Conservation (phyloP, 2,329 filamentous ascomycete genomes). For the Clonostachys sp. region DNA sequence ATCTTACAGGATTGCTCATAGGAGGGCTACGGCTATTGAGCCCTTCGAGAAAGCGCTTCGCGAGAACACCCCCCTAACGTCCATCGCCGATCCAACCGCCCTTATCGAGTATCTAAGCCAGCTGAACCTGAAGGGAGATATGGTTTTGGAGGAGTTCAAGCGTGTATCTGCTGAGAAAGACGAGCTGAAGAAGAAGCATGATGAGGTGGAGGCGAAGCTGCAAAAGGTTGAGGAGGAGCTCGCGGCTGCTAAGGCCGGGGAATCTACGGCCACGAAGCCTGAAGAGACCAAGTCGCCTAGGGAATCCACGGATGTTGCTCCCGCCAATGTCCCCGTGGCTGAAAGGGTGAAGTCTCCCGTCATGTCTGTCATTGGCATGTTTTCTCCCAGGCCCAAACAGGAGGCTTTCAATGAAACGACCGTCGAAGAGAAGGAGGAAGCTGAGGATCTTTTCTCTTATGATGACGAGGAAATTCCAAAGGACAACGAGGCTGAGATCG, state of each 20-base stretch:
- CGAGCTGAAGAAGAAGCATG: slow-evolving; percentile 69
- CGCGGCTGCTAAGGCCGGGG: slow-evolving; percentile 35
- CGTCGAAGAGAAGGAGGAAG: slow-evolving; percentile 24
- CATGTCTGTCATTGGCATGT: slow-evolving; percentile 40
- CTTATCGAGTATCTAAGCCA: slow-evolving; percentile 89
- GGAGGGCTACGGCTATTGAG: slow-evolving; percentile 81
- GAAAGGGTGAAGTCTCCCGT: slow-evolving; percentile 38
- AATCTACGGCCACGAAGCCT: slow-evolving; percentile 20
- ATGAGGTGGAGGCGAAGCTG: slow-evolving; percentile 61
- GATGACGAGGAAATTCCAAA: slow-evolving; percentile 75
- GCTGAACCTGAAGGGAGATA: slow-evolving; percentile 78
- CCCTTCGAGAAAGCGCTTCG: slow-evolving; percentile 87
- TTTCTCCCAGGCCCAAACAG: slow-evolving; percentile 38
- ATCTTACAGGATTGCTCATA: slow-evolving; percentile 88
- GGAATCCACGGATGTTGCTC: slow-evolving; percentile 7
- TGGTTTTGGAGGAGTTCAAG: slow-evolving; percentile 93
- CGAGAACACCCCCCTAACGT: slow-evolving; percentile 87
- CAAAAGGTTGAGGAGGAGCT: slow-evolving; percentile 59
- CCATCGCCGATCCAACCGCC: slow-evolving; percentile 79
- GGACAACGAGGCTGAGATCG: slow-evolving; percentile 65
- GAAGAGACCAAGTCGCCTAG: slow-evolving; percentile 8
- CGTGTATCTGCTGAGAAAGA: slow-evolving; percentile 79
- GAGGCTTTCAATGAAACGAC: slow-evolving; percentile 2
- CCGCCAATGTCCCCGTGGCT: slow-evolving; percentile 3
- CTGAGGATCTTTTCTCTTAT: slow-evolving; percentile 86